Base-by-base conservation (phyloP, 164 flowering plant genomes). In the Stephania yunnanensis region DNA sequence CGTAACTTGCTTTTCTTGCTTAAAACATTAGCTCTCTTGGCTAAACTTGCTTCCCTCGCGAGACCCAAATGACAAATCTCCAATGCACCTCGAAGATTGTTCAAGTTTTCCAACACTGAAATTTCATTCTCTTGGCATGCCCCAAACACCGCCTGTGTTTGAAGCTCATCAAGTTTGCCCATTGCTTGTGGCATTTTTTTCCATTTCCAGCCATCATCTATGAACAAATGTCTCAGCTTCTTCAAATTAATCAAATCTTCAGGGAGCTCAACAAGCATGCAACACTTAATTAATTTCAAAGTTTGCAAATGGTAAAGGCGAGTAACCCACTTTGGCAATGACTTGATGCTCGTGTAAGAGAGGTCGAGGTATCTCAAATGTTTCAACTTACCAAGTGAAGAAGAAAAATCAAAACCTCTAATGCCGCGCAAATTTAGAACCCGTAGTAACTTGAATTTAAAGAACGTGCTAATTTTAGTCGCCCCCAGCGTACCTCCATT, bases 321-420 rank as follows among this genome's bases (percentile, higher is more conserved):
- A 53, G 31, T 19, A 10, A 69, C 45, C 71, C 63, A 76, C 20
- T n/a, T 2, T 4, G 68, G 55, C 6, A 36, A 44, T 31, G 8
- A 17, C 5, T 13, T 44, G 19, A 72, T 11, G 11, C 11, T 11
- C 30, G 36, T 72, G n/a, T 17, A 1, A 20, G 78, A 76, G 55
- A 76, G 68, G 69, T 76, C 63, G 15, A 76, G 63, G 66, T 76
- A 76, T 50, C 74, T 70, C 58, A 70, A 61, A 66, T 13, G 63
- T 67, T 6, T 50, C 44, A 76, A 20, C 13, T 50, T 31, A 9
- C 55, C 4, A 9, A 76, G n/a, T 19, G 67, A 76, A 5, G 70
- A 15, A 10, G 74, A 70, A 30, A 75, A 20, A n/a, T 4, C 8
- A 2, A 7, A 3, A 42, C 22, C 45, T 10, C 2, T 9, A 63